Evolutionary conservation across 352 stramenopile genomes (phyloP).

Genomic region (Blastocystis sp.): DNA sequence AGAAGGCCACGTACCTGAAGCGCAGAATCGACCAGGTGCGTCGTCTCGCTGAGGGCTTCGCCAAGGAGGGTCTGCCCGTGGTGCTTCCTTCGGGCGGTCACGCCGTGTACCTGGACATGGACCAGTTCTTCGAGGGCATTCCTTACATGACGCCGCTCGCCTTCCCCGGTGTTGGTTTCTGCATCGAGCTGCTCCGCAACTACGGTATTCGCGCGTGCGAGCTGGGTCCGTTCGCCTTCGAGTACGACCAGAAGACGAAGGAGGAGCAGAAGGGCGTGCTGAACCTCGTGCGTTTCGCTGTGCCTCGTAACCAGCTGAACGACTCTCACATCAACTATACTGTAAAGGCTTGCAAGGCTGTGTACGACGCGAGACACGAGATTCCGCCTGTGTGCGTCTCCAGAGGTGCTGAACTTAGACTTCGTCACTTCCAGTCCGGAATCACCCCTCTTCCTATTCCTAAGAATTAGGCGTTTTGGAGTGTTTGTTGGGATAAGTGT

Average conservation of each 20-base stretch:
- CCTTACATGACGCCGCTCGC: constrained; percentile 68
- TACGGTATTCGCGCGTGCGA: constrained; percentile 74
- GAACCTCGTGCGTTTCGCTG: constrained; percentile 72
- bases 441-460: constrained; percentile 68
- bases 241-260: constrained; percentile 74
- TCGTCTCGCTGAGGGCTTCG: constrained; percentile 58
- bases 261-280: constrained; percentile 73
- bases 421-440: constrained; percentile 74
- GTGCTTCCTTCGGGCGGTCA: constrained; percentile 64
- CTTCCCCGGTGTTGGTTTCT: constrained; percentile 74
- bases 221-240: constrained; percentile 73
- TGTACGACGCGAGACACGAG: constrained; percentile 67
- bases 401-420: constrained; percentile 58
- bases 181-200: constrained; percentile 69
- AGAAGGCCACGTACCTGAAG: constrained; percentile 70
- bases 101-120: constrained; percentile 74
- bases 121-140: constrained; percentile 74
- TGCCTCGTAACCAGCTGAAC: constrained; percentile 74
- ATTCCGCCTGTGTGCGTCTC: constrained; percentile 62
- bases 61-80: constrained; percentile 72
- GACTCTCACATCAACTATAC: constrained; percentile 74
- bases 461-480: neutral
- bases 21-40: constrained; percentile 70
- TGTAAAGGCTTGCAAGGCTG: constrained; percentile 69
- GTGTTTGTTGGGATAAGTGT: constrained; percentile 21